A percentile compares a stretch with the other conserved stretches of the same genome.
Evolutionary conservation across 768 basidiomycete species (phyloP).

Genomic region (Boletus sensibilis): DNA sequence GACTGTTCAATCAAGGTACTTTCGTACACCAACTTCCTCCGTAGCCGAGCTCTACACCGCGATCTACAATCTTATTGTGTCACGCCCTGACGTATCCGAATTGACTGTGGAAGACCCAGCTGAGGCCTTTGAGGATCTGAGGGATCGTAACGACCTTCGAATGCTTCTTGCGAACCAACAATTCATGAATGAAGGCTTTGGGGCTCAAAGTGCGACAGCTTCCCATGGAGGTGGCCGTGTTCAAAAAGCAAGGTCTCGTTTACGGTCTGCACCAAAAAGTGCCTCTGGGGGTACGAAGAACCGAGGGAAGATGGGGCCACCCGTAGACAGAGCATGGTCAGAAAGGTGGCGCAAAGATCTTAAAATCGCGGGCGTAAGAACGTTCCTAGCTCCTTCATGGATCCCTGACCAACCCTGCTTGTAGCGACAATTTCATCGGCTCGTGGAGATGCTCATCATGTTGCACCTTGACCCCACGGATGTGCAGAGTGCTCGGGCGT

Average conservation of each 20-base stretch:
- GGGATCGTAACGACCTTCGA: slow-evolving; percentile 87
- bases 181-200: slow-evolving; percentile 75
- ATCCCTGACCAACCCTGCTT: neutral
- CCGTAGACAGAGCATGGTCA: slow-evolving; percentile 71
- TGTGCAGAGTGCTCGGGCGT: slow-evolving; percentile 54
- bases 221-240: slow-evolving; percentile 51
- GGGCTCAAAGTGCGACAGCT: slow-evolving; percentile 31
- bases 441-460: slow-evolving; percentile 89
- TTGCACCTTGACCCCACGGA: slow-evolving; percentile 65
- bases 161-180: slow-evolving; percentile 64
- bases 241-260: slow-evolving; percentile 40
- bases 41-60: slow-evolving; percentile 85
- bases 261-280: slow-evolving; percentile 27
- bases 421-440: slow-evolving; percentile 90
- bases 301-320: slow-evolving; percentile 73
- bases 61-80: slow-evolving; percentile 74
- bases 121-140: slow-evolving; percentile 94
- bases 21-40: neutral
- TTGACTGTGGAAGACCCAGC: slow-evolving; percentile 97
- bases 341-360: slow-evolving; percentile 79
- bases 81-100: slow-evolving; percentile 74
- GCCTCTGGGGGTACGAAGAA: slow-evolving; percentile 18
- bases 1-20: neutral
- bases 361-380: slow-evolving; percentile 83
- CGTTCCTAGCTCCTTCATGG: neutral